Conservation (phyloP, 2,329 filamentous ascomycete species). For the Arachnomyces sp. region DNA sequence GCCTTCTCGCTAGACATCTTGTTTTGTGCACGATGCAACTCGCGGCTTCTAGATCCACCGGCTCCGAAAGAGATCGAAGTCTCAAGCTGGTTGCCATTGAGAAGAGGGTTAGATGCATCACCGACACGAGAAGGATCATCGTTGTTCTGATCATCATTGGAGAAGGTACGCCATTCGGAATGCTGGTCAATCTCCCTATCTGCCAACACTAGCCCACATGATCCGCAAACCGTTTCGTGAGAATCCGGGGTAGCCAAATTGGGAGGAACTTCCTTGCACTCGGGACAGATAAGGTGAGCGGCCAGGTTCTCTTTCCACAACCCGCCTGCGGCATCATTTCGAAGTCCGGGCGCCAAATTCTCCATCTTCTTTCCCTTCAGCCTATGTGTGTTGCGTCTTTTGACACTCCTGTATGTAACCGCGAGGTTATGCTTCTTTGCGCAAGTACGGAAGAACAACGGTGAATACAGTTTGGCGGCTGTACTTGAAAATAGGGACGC, state of each 20-base stretch:
- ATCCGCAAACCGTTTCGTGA: conserved; percentile 84
- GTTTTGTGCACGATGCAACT: conserved; percentile 73
- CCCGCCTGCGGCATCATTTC: conserved; percentile 32
- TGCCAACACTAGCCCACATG: conserved; percentile 83
- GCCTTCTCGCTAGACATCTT: conserved; percentile 73
- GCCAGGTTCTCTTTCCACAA: conserved; percentile 78
- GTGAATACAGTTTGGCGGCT: conserved; percentile 63
- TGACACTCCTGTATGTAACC: conserved; percentile 37
- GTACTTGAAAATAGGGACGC: conserved; percentile 17
- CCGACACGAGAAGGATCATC: conserved; percentile 98
- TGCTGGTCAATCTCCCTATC: conserved; percentile 91
- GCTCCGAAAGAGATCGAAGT: conserved; percentile 83
- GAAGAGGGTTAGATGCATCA: conserved; percentile 80
- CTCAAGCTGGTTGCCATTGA: conserved; percentile 83
- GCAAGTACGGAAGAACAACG: conserved; percentile 57
- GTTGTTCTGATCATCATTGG: conserved; percentile 92
- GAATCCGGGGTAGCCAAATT: conserved; percentile 91
- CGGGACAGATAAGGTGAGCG: conserved; percentile 74
- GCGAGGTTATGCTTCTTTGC: conserved; percentile 41
- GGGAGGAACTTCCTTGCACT: conserved; percentile 87
- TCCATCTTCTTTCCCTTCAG: conserved; percentile 30
- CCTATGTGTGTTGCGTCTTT: conserved; percentile 34
- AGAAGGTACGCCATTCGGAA: conserved; percentile 97
- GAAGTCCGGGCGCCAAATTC: conserved; percentile 34
- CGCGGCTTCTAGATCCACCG: conserved; percentile 59